Base-by-base conservation (phyloP, 148 eudicot species). In the Camellia lanceoleosa region DNA sequence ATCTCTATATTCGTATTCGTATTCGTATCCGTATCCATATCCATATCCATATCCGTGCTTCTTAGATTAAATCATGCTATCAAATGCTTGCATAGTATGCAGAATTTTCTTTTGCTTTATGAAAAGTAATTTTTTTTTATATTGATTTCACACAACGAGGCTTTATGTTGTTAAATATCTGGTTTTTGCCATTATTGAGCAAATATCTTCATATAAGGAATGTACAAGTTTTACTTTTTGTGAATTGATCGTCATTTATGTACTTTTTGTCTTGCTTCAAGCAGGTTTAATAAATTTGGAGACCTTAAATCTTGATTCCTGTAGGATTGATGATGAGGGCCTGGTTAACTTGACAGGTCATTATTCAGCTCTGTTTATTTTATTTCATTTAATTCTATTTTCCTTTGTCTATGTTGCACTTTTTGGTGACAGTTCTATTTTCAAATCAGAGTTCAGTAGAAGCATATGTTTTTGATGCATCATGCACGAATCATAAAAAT, bases 221-320 rank as follows among this genome's bases (percentile, higher is more conserved):
- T 30, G 15, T 38, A 0, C 77, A 15, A 42, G n/a, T 43, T 0
- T 38, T 52, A 23, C 13, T 20, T 18, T 44, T 61, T 60, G 54
- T 9, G 68, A 38, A 61, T 16, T 6, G 4, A 15, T 43, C 10
- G 8, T 75, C 38, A 23, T 59, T 43, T 75, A n/a, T 75, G 47
- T 42, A 63, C 16, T 68, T 71, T 56, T 51, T 23, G 12, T 41
- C 20, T 52, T 83, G 19, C 19, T 44, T 71, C 42, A 67, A 61
- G 79, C 92, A 96, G 99, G 90, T 86, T 84, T 93, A 73, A 83
- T 82, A 54, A 88, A 89, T 84, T 81, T 96, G 90, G 99, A 93
- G 88, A 92, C 84, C 84, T 89, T 96, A 84, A 96, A 96, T 86
- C 84, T 96, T 46, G 99, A 96, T 81, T 96, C 98, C 8, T 96